Evolutionary conservation across 352 stramenopile species (phyloP).

Genomic region (Phytopythium mirpurense): DNA sequence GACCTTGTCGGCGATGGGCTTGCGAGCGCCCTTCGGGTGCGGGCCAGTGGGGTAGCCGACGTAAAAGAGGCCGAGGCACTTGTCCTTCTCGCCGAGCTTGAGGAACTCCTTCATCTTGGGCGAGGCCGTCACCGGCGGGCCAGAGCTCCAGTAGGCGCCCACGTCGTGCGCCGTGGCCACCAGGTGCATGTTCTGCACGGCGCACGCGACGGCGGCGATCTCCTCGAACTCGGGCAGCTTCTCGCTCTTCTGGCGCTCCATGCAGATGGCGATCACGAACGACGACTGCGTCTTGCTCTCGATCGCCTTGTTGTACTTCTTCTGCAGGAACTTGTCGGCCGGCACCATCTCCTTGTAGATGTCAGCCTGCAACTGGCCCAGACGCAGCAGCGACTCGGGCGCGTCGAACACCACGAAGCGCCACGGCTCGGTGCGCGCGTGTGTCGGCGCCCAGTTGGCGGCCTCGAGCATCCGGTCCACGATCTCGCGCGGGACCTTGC

Average conservation of each 20-base stretch:
- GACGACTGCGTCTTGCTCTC: conserved; percentile 61
- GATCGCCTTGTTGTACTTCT: conserved; percentile 79
- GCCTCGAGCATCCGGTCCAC: conserved; percentile 72
- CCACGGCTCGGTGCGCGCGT: conserved; percentile 79
- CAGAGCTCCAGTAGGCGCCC: conserved; percentile 86
- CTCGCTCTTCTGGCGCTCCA: conserved; percentile 83
- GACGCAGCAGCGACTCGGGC: conserved; percentile 37
- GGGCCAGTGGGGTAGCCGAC: conserved; percentile 61
- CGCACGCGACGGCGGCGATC: conserved; percentile 62
- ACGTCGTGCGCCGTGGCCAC: conserved; percentile 56
- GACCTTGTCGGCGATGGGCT: conserved; percentile 76
- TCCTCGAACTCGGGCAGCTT: conserved; percentile 81
- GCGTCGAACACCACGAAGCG: conserved; percentile 73
- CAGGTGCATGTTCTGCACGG: conserved; percentile 85
- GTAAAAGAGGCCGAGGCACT: conserved; percentile 83
- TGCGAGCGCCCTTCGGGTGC: conserved; percentile 47
- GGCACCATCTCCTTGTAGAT: conserved; percentile 68
- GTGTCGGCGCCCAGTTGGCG: conserved; percentile 82
- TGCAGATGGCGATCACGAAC: conserved; percentile 81
- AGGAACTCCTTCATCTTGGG: conserved; percentile 83
- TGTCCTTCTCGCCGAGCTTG: conserved; percentile 59
- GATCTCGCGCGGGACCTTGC: conserved; percentile 45
- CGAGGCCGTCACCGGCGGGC: conserved; percentile 39
- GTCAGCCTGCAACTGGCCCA: conserved; percentile 60
- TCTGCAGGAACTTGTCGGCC: conserved; percentile 63